phyloP scores from a whole-genome alignment of 768 basidiomycete species.

The Gelatoporia subvermispora region DNA sequence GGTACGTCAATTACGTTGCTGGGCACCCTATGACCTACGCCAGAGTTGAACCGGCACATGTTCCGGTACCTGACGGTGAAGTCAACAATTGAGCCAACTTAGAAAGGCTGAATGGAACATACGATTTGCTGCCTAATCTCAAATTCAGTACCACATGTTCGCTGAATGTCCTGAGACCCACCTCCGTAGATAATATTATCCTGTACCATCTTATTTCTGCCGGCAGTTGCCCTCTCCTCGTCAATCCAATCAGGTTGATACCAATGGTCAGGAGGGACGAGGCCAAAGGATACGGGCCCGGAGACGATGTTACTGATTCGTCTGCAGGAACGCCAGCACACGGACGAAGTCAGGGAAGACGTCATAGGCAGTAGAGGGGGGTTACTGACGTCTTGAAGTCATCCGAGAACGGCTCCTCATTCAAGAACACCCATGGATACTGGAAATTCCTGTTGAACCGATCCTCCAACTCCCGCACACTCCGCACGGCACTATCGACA shows the following conservation, averaged over 20 bases:
- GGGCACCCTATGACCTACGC: constrained; percentile 33
- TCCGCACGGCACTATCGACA: constrained; percentile 47
- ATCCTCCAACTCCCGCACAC: constrained; percentile 77
- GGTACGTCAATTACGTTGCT: not conserved
- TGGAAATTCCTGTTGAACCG: constrained; percentile 75
- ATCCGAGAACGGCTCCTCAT: constrained; percentile 75
- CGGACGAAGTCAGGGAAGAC: not conserved
- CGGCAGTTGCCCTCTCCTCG: constrained; percentile 51
- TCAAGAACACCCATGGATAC: constrained; percentile 91
- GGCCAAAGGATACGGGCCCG: constrained; percentile 46
- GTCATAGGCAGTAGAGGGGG: not conserved
- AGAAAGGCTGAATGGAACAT: constrained; percentile 11
- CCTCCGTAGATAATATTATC: constrained; percentile 48
- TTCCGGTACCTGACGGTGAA: constrained; percentile 51
- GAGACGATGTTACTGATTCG: constrained; percentile 19
- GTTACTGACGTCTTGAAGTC: constrained; percentile 62
- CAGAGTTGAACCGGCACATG: constrained; percentile 76
- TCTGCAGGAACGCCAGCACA: constrained; percentile 4
- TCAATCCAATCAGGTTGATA: constrained; percentile 71
- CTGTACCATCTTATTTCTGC: constrained; percentile 45
- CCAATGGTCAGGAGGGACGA: constrained; percentile 62
- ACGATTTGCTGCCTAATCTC: constrained; percentile 38
- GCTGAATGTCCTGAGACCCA: constrained; percentile 18
- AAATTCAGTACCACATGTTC: not conserved
- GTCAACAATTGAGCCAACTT: not conserved